Evolutionary conservation across 345 rosid species (phyloP), one percentile per base, ranked within the genome.

Genomic region (Schrenkiella parvula): DNA sequence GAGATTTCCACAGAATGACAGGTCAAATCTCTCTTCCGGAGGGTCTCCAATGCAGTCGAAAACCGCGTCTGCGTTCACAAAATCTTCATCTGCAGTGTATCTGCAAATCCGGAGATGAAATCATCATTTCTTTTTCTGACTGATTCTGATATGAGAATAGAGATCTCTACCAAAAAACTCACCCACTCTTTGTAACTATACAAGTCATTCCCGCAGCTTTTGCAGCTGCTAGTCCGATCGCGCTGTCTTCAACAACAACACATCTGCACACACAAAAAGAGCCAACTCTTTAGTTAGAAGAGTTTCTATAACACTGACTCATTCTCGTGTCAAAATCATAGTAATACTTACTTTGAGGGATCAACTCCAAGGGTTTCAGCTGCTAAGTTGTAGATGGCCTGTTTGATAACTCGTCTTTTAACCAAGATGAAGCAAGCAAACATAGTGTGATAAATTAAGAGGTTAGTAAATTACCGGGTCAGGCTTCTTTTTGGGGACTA

Each of bases 151-250:
- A n/a, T n/a, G n/a, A n/a, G n/a, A n/a, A n/a, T n/a, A n/a, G n/a
- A n/a, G n/a, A n/a, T n/a, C n/a, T n/a, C n/a, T n/a, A n/a, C n/a
- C n/a, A n/a, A 21, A 47, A 13, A 31, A 72, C 74, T 82, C 80
- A 91, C 96, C 91, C 84, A 80, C 98, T 93, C 84, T 89, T 91
- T 63, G 98, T 91, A 66, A 91, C 89, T 28, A 89, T 86, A 78
- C 98, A 89, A 74, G 83, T 93, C 98, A 91, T 91, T 79, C 93
- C 97, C 8, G 98, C 97, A 55, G 97, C 87, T 85, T 91, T 91
- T 64, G 98, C 97, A 35, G 98, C 97, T 55, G 97, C 88, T 53
- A 93, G 95, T 46, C 95, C 98, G 6, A 89, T 93, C 34, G 84
- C 88, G 11, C 96, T 93, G 77, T 93, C 97, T 85, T 93, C 98